A percentile compares a stretch with the other conserved stretches of the same genome.
phyloP scores from a whole-genome alignment of 305 asterid species.

The Fraxinus albicans region DNA sequence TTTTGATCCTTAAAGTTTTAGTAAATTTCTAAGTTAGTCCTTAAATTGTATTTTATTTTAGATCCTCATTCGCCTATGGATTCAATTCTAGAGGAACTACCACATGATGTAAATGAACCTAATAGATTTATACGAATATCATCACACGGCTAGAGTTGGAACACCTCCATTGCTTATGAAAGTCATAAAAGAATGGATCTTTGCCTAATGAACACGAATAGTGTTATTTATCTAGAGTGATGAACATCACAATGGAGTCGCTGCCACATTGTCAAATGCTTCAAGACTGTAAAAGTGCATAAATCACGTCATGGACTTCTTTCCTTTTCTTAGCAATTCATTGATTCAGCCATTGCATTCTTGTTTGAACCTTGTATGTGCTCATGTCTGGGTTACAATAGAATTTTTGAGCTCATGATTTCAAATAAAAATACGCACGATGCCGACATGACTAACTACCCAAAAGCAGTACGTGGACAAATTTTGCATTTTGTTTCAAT shows the following conservation, averaged over 20 bases:
- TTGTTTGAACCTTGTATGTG: neutral
- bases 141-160: too few species aligned
- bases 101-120: too few species aligned
- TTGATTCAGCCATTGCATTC: neutral
- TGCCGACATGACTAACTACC: neutral
- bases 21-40: neutral
- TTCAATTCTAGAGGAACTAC: too few species aligned
- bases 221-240: too few species aligned
- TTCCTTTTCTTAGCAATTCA: neutral
- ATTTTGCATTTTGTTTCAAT: too few species aligned
- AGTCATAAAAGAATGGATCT: neutral
- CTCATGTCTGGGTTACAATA: too few species aligned
- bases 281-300: neutral
- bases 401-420: too few species aligned
- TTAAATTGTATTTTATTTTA: neutral
- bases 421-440: neutral
- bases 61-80: too few species aligned
- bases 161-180: too few species aligned
- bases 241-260: too few species aligned
- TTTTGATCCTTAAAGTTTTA: neutral
- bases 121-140: too few species aligned
- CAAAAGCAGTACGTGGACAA: neutral
- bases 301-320: neutral
- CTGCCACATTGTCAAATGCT: too few species aligned
- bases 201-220: neutral